These are phyloP conservation scores for Aspergillus carbonarius DNA, from an alignment of 2,329 filamentous ascomycete species.

Conservation along the genomic window DNA sequence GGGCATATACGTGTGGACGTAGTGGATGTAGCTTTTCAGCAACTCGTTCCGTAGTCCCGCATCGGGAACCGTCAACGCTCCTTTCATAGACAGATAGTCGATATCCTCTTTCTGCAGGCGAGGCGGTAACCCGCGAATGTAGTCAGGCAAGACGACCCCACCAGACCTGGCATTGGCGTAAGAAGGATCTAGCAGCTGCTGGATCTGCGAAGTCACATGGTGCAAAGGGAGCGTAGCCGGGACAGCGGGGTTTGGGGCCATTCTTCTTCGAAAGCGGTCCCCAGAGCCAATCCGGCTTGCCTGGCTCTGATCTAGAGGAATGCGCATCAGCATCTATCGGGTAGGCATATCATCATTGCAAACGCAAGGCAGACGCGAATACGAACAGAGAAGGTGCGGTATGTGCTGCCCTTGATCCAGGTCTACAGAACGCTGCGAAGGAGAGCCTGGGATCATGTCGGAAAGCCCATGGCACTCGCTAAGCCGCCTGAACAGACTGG, in stretches of 20 bases:
- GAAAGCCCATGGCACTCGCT: slow-evolving; percentile 30
- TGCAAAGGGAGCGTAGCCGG: slow-evolving; percentile 38
- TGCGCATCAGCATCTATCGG: slow-evolving; percentile 9
- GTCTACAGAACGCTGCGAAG: slow-evolving; percentile 48
- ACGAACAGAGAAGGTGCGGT: slow-evolving; percentile 64
- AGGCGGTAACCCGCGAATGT: slow-evolving; percentile 74
- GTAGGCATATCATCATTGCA: background rate
- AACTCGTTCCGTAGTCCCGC: slow-evolving; percentile 73
- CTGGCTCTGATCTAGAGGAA: slow-evolving; percentile 32
- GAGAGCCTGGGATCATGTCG: slow-evolving; percentile 37
- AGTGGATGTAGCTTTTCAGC: slow-evolving; percentile 79
- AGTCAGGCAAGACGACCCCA: slow-evolving; percentile 58
- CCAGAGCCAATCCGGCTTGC: slow-evolving; percentile 49
- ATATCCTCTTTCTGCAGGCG: slow-evolving; percentile 80
- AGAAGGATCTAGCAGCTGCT: slow-evolving; percentile 40
- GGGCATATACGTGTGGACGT: slow-evolving; percentile 92
- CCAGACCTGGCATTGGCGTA: slow-evolving; percentile 51
- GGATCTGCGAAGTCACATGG: slow-evolving; percentile 37
- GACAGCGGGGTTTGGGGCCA: slow-evolving; percentile 46
- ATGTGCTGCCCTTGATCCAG: slow-evolving; percentile 57
- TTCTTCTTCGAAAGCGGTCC: slow-evolving; percentile 44
- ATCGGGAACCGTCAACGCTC: slow-evolving; percentile 74
- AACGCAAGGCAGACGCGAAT: background rate
- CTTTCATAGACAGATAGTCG: slow-evolving; percentile 78
- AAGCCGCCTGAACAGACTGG: slow-evolving; percentile 27